These are phyloP conservation scores for Physaria fendleri DNA, from an alignment of 345 rosid species.

Conservation along the genomic window DNA sequence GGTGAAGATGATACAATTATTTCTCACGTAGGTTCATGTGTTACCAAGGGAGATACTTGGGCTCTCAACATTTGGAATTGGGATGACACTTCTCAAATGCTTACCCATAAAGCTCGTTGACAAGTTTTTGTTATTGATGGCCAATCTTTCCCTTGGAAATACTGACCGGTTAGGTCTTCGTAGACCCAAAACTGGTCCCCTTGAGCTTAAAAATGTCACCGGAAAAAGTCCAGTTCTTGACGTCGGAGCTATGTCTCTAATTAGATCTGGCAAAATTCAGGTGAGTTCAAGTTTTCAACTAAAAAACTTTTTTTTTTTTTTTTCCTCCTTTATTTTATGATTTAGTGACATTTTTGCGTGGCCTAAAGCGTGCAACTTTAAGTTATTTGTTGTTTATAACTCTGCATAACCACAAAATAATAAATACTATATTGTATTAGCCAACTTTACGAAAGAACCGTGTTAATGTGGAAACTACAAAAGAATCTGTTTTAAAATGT, in stretches of 20 bases:
- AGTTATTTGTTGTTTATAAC: not conserved
- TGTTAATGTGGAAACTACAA: slow-evolving; percentile 2
- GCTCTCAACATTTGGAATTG: slow-evolving; percentile 50
- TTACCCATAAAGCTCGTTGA: slow-evolving; percentile 52
- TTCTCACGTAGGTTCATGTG: slow-evolving; percentile 43
- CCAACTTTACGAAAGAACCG: slow-evolving; percentile 15
- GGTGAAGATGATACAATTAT: not conserved
- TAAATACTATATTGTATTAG: not conserved
- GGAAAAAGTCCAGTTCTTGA: slow-evolving; percentile 74
- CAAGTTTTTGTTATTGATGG: slow-evolving; percentile 41
- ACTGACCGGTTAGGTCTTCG: slow-evolving; percentile 46
- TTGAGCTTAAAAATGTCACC: slow-evolving; percentile 46
- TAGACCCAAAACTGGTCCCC: slow-evolving; percentile 60
- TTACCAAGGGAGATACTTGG: slow-evolving; percentile 64
- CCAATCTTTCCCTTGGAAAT: slow-evolving; percentile 44
- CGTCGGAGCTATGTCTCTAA: slow-evolving; percentile 49
- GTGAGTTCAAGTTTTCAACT: slow-evolving; percentile 24
- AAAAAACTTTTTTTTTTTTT: not conserved
- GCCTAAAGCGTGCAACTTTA: not conserved
- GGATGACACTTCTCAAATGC: slow-evolving; percentile 54
- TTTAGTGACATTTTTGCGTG: not conserved
- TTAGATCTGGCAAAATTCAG: slow-evolving; percentile 55
- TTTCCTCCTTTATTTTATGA: not conserved
- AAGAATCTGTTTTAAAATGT: not conserved
- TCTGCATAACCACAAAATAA: not conserved